Evolutionary conservation across 2,329 filamentous ascomycete species (phyloP).

Genomic region (Fusarium equiseti): DNA sequence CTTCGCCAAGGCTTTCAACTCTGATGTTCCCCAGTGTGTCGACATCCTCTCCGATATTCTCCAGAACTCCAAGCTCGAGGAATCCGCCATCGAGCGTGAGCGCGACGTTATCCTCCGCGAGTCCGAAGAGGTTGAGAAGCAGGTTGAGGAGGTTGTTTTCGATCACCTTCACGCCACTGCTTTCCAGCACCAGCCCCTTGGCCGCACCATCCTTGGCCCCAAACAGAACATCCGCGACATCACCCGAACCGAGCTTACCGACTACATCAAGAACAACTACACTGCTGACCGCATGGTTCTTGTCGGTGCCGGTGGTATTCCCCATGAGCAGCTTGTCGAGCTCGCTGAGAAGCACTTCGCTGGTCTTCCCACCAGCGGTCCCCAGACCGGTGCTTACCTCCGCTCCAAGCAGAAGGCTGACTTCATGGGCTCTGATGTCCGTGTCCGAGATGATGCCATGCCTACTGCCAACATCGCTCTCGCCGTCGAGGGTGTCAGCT

Average conservation of each 20-base stretch:
- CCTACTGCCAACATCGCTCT: constrained; percentile 97
- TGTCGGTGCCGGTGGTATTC: constrained; percentile 92
- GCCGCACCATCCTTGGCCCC: constrained; percentile 96
- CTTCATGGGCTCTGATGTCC: constrained; percentile 96
- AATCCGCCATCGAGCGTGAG: constrained; percentile 93
- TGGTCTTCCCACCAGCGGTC: constrained; percentile 78
- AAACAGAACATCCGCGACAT: constrained; percentile 99
- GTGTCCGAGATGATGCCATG: constrained; percentile 95
- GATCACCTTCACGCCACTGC: constrained; percentile 99
- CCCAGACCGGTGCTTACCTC: constrained; percentile 79
- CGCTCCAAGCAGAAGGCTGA: constrained; percentile 89
- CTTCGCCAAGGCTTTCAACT: constrained; percentile 99
- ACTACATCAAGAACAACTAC: constrained; percentile 99
- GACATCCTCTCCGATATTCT: constrained; percentile 99
- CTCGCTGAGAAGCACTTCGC: constrained; percentile 97
- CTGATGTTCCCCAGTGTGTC: constrained; percentile 94
- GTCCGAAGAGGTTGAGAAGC: constrained; percentile 99
- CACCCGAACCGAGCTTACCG: constrained; percentile 86
- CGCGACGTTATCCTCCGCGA: constrained; percentile 98
- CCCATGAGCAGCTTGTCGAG: constrained; percentile 93
- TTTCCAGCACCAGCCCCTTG: constrained; percentile 95
- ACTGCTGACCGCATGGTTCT: constrained; percentile 99
- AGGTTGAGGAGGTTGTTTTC: constrained; percentile 99
- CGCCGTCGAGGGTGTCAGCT: constrained; percentile 98
- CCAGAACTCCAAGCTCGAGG: constrained; percentile 98